Conservation (phyloP, 177 flowering plant genomes). For the Tripterygium wilfordii region DNA sequence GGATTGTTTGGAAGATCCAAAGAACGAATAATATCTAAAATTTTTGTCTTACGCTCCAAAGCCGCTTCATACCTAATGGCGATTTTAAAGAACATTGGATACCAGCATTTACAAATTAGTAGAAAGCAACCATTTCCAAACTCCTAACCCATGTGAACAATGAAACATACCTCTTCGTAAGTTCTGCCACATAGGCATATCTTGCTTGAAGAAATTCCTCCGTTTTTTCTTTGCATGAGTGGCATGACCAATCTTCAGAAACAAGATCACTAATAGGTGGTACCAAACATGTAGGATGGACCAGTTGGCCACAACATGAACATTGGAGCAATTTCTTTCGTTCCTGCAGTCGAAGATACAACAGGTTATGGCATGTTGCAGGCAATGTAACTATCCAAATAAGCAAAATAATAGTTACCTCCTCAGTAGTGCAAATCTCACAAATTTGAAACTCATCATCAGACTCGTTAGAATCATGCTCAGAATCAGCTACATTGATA, state of each 20-base stretch:
- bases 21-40: conserved; percentile 78
- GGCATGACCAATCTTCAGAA: conserved; percentile 76
- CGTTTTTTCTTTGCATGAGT: conserved; percentile 88
- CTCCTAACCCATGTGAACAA: background rate
- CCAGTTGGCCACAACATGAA: conserved; percentile 76
- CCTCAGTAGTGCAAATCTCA: conserved; percentile 77
- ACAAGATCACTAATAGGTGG: conserved; percentile 59
- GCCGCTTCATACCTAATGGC: conserved; percentile 79
- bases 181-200: conserved; percentile 57
- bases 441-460: conserved; percentile 99
- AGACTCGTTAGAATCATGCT: conserved; percentile 68
- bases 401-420: conserved; percentile 34
- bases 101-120: too few relatives aligned
- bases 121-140: too few relatives aligned
- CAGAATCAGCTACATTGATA: conserved; percentile 70
- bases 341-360: conserved; percentile 41
- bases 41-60: conserved; percentile 68
- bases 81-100: conserved; percentile 4
- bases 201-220: conserved; percentile 77
- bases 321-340: conserved; percentile 83
- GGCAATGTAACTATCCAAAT: background rate
- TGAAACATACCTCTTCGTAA: conserved; percentile 52
- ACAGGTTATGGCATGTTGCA: background rate
- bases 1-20: conserved; percentile 96
- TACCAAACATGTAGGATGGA: conserved; percentile 75